Conservation (phyloP, 164 flowering plant species). For the Vitis rotundifolia region DNA sequence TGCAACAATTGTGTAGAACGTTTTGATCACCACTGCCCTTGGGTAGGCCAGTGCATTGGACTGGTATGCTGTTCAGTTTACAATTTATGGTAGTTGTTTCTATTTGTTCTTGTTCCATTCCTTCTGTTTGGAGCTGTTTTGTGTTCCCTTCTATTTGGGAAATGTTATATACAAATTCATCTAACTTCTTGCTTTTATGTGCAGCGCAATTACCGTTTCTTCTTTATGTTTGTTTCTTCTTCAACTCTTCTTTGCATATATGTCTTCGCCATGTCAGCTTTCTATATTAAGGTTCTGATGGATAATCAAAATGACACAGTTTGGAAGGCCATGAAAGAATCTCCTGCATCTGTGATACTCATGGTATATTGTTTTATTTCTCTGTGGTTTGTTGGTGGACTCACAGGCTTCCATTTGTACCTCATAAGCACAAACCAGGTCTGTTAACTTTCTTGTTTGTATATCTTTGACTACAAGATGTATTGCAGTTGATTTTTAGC, state of each 20-base stretch:
- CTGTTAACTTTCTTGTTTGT: constrained; percentile 18
- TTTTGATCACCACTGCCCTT: constrained; percentile 97
- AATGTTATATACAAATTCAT: constrained; percentile 5
- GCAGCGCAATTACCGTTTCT: constrained; percentile 97
- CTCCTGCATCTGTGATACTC: constrained; percentile 81
- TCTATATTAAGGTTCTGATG: constrained; percentile 86
- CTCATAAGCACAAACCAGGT: constrained; percentile 95
- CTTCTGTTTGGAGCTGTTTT: not conserved
- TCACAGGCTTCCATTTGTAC: constrained; percentile 90
- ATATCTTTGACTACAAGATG: not conserved
- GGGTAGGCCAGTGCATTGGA: constrained; percentile 99
- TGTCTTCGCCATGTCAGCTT: constrained; percentile 83
- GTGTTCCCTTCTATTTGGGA: not conserved
- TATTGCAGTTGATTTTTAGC: not conserved
- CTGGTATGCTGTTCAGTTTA: constrained; percentile 49
- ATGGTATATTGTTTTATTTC: constrained; percentile 86
- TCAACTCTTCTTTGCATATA: constrained; percentile 89
- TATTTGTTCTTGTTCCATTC: not conserved
- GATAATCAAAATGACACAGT: constrained; percentile 59
- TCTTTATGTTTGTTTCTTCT: constrained; percentile 88
- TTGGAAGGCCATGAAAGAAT: constrained; percentile 86
- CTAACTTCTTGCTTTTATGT: constrained; percentile 16
- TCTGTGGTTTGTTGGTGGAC: constrained; percentile 96
- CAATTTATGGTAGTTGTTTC: not conserved
- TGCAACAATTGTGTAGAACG: constrained; percentile 95